Evolutionary conservation across 352 stramenopile species (phyloP).

Genomic region (Globisporangium middletonii): DNA sequence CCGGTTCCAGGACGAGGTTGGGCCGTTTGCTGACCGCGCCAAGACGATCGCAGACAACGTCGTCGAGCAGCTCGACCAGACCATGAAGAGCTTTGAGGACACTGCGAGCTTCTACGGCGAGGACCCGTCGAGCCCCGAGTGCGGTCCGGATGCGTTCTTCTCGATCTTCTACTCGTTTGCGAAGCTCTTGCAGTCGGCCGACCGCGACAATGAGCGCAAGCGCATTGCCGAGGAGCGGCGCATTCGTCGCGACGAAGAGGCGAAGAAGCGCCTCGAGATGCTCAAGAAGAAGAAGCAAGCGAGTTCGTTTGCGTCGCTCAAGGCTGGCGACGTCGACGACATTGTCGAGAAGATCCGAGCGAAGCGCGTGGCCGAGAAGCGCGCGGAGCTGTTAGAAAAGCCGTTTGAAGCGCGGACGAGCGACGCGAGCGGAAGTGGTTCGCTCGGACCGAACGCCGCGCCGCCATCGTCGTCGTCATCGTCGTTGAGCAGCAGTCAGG

Average conservation of each 20-base stretch:
- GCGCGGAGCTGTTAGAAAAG: constrained; percentile 42
- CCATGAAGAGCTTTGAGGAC: constrained; percentile 62
- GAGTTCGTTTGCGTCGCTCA: constrained; percentile 60
- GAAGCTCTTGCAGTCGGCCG: constrained; percentile 71
- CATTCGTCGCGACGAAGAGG: constrained; percentile 70
- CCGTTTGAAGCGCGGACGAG: constrained; percentile 13
- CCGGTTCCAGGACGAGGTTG: constrained; percentile 70
- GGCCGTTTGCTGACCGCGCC: constrained; percentile 65
- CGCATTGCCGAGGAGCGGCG: constrained; percentile 74
- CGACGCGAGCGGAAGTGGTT: neutral
- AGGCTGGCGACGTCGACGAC: constrained; percentile 75
- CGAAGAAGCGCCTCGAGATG: constrained; percentile 71
- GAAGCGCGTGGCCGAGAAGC: constrained; percentile 76
- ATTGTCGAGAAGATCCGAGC: constrained; percentile 81
- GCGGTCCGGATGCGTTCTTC: constrained; percentile 73
- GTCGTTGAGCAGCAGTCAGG: constrained; percentile 3
- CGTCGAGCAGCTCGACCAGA: constrained; percentile 41
- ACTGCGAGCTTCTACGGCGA: constrained; percentile 71
- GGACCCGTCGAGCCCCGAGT: constrained; percentile 62
- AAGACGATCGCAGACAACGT: constrained; percentile 58
- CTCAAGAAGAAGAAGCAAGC: constrained; percentile 79
- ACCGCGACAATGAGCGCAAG: constrained; percentile 82
- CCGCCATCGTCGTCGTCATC: neutral
- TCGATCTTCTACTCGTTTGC: constrained; percentile 84
- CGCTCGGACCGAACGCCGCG: neutral